These are phyloP conservation scores for Globisporangium lucens DNA, from an alignment of 352 stramenopile species.

Conservation along the genomic window DNA sequence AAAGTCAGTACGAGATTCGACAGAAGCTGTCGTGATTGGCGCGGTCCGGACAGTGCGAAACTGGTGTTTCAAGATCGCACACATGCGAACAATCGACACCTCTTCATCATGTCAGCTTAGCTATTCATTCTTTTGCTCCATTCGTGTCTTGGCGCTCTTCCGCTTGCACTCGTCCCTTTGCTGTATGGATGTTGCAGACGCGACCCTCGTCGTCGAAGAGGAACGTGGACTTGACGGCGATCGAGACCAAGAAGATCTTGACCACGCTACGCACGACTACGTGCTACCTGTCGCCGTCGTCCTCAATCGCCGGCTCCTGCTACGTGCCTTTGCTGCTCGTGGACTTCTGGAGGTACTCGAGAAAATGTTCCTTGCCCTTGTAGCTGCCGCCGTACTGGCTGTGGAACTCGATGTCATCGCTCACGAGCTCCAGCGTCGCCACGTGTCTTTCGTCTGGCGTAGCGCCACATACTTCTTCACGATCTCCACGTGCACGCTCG, in stretches of 20 bases:
- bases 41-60: too few species aligned
- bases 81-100: too few species aligned
- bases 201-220: constrained; percentile 31
- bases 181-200: constrained; percentile 47
- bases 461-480: constrained; percentile 41
- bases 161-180: too few species aligned
- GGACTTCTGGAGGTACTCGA: constrained; percentile 42
- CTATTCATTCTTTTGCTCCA: too few species aligned
- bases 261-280: constrained; percentile 46
- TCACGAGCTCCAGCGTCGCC: constrained; percentile 47
- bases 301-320: constrained; percentile 35
- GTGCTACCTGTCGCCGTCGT: constrained; percentile 34
- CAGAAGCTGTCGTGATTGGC: too few species aligned
- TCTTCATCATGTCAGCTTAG: too few species aligned
- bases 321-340: constrained; percentile 43
- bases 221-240: constrained; percentile 51
- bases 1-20: too few species aligned
- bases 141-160: too few species aligned
- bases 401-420: constrained; percentile 49
- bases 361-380: constrained; percentile 39
- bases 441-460: constrained; percentile 34
- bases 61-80: too few species aligned
- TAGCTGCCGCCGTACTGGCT: constrained; percentile 43
- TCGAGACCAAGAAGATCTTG: constrained; percentile 49
- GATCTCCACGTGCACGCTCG: constrained; percentile 34